Evolutionary conservation across 169 alveolate genomes (phyloP).

Genomic region (Plasmodium vivax): DNA sequence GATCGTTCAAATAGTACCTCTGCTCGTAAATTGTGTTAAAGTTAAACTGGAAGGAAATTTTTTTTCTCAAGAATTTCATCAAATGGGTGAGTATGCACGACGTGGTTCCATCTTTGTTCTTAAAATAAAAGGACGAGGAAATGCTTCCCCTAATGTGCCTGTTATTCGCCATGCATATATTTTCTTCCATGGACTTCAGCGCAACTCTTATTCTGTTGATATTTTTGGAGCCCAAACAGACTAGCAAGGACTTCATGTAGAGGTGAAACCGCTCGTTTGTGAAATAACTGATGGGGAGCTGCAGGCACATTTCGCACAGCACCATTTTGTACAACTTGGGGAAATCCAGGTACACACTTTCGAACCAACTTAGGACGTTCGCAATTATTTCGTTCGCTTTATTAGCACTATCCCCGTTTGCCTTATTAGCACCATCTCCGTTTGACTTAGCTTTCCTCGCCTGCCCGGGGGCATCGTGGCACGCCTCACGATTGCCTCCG

Average conservation of each 20-base stretch:
- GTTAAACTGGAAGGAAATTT: neutral
- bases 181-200: conserved; percentile 30
- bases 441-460: neutral
- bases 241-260: conserved; percentile 45
- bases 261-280: conserved; percentile 40
- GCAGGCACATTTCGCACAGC: conserved; percentile 54
- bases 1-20: conserved; percentile 22
- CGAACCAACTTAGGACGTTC: conserved; percentile 37
- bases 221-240: conserved; percentile 48
- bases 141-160: conserved; percentile 1
- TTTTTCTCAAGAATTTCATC: conserved; percentile 35
- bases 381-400: conserved; percentile 7
- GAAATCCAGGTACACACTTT: conserved; percentile 8
- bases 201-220: conserved; percentile 25
- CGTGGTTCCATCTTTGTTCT: conserved; percentile 39
- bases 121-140: conserved; percentile 20
- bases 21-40: conserved; percentile 54
- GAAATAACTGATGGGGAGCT: conserved; percentile 26
- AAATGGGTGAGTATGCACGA: conserved; percentile 4
- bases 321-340: conserved; percentile 36
- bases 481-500: neutral
- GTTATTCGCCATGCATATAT: conserved; percentile 9
- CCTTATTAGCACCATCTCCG: neutral
- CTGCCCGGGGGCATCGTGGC: neutral
- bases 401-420: neutral